A percentile compares a stretch with the other conserved stretches of the same genome.
phyloP scores from a whole-genome alignment of 139 green algal species.

The Gonium pectorale region DNA sequence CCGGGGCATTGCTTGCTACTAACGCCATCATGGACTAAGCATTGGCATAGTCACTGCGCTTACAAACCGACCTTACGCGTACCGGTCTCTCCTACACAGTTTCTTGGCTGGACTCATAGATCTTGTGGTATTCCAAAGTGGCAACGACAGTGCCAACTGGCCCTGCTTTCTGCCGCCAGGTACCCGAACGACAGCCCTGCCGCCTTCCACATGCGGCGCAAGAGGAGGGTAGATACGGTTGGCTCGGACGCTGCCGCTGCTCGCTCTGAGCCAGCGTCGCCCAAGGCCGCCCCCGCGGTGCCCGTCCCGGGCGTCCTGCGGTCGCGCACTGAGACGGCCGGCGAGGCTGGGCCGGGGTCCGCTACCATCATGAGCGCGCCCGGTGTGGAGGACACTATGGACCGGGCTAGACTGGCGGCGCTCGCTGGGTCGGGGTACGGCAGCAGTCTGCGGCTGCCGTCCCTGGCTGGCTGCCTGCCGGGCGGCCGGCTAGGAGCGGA shows the following conservation, averaged over 20 bases:
- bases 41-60: neutral
- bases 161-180: neutral
- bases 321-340: neutral
- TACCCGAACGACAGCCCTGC: constrained; percentile 62
- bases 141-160: too few species aligned
- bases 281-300: neutral
- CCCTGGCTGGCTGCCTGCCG: neutral
- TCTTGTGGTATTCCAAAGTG: neutral
- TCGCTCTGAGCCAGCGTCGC: neutral
- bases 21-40: neutral
- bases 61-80: neutral
- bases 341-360: neutral
- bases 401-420: constrained; percentile 8
- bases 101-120: neutral
- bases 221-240: neutral
- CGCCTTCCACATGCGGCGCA: constrained; percentile 2
- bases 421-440: neutral
- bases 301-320: neutral
- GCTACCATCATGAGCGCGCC: neutral
- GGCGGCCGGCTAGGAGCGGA: neutral
- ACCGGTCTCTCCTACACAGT: neutral
- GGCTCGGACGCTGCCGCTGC: neutral
- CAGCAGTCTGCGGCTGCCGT: neutral
- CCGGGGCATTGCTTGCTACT: neutral
- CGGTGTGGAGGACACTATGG: constrained; percentile 16